A percentile compares a stretch with the other conserved stretches of the same genome.
Conservation (phyloP, 768 basidiomycete genomes). For the Termitomyces eurrhizus region DNA sequence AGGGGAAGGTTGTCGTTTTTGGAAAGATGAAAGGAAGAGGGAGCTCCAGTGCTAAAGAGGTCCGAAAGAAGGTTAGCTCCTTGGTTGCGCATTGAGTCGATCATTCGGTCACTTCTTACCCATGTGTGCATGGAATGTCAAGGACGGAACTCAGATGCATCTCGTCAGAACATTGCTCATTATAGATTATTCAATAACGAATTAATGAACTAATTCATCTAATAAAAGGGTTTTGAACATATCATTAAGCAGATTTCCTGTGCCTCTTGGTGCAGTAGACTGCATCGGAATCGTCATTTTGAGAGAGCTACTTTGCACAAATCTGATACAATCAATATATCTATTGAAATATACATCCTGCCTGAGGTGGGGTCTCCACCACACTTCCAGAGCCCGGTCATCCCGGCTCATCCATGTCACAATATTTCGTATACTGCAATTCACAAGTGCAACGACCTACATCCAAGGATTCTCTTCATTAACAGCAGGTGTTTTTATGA, state of each 20-base stretch:
- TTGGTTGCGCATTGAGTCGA: slow-evolving; percentile 20
- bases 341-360: no score
- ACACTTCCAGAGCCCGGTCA: no score
- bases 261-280: not conserved
- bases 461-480: no score
- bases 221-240: not conserved
- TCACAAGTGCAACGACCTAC: no score
- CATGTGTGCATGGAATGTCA: not conserved
- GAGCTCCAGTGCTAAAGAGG: slow-evolving; percentile 45
- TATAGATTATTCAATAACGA: not conserved
- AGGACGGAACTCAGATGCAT: not conserved
- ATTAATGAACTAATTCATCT: not conserved
- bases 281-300: no score
- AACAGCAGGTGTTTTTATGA: no score
- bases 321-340: no score
- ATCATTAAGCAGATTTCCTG: not conserved
- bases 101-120: not conserved
- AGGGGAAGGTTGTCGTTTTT: slow-evolving; percentile 73
- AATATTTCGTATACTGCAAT: no score
- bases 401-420: no score
- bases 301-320: not conserved
- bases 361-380: no score
- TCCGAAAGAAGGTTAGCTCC: slow-evolving; percentile 46
- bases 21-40: slow-evolving; percentile 68
- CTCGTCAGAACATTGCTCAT: not conserved